Base-by-base conservation (phyloP, 441 rosid species). In the Euphorbia celastroides region DNA sequence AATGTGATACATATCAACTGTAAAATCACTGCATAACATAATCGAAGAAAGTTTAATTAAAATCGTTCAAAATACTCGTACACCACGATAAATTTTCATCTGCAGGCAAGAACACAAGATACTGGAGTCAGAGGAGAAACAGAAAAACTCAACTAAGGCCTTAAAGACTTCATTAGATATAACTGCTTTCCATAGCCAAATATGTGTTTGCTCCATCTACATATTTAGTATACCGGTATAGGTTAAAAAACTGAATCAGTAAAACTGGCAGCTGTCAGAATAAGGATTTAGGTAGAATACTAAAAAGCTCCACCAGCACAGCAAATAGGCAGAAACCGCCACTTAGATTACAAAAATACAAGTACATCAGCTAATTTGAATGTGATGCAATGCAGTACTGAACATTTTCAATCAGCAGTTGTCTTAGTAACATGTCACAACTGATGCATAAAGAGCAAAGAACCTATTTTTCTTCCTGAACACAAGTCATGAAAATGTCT, bases 1-100 rank as follows among this genome's bases (percentile, higher is more conserved):
- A 81, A 70, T 64, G 63, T 68, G 58, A 46, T 44, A 38, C 36
- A 27, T n/a, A 52, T 41, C 5, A 41, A 41, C 44, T 41, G 12
- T 60, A 31, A 22, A 30, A 22, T 44, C 38, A 19, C 3, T 41
- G 36, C 31, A 36, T n/a, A n/a, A n/a, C n/a, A n/a, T n/a, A n/a
- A n/a, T n/a, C n/a, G n/a, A n/a, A n/a, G n/a, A n/a, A n/a, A n/a
- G n/a, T n/a, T n/a, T n/a, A n/a, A n/a, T n/a, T n/a, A n/a, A n/a
- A n/a, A n/a, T n/a, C n/a, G n/a, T n/a, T n/a, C n/a, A n/a, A n/a
- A n/a, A n/a, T n/a, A n/a, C n/a, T n/a, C n/a, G n/a, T 22, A 44
- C 5, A 23, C 28, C n/a, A 27, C 5, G n/a, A 44, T n/a, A 17
- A 16, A 25, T 10, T 61, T 60, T 2, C 6, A 62, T 10, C 31